phyloP scores from a whole-genome alignment of 306 rosid genomes.

The Fagus sylvatica region DNA sequence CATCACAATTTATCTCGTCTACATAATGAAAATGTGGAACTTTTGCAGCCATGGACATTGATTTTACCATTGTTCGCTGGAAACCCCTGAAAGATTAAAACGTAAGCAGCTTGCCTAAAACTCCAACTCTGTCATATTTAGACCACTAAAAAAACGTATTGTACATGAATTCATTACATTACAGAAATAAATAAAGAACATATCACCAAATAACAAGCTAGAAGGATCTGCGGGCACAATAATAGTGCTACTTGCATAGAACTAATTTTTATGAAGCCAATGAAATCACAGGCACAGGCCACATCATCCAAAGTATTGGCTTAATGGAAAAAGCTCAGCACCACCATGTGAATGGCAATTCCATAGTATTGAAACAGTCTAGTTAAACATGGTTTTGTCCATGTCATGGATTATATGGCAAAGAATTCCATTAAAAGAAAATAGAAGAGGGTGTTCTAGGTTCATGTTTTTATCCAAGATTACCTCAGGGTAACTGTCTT shows the following conservation, averaged over 20 bases:
- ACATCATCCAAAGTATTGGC: background rate
- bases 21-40: constrained; percentile 94
- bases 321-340: background rate
- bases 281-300: background rate
- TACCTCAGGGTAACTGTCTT: constrained; percentile 72
- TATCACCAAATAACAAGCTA: background rate
- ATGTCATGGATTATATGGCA: constrained; percentile 5
- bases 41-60: constrained; percentile 86
- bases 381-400: constrained; percentile 19
- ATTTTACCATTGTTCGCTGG: constrained; percentile 80
- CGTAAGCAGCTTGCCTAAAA: constrained; percentile 4
- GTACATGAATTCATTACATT: background rate
- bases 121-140: constrained; percentile 6
- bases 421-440: constrained; percentile 7
- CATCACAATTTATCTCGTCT: constrained; percentile 82
- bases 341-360: background rate
- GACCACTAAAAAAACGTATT: background rate
- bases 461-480: constrained; percentile 19
- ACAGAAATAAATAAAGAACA: background rate
- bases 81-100: constrained; percentile 63
- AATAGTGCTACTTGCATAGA: background rate
- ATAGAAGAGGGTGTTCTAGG: background rate
- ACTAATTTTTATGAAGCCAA: background rate
- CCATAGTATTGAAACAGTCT: background rate
- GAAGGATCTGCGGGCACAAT: background rate